Base-by-base conservation (phyloP, 371 early-diverging fungal species). In the Saksenaea vasiformis region DNA sequence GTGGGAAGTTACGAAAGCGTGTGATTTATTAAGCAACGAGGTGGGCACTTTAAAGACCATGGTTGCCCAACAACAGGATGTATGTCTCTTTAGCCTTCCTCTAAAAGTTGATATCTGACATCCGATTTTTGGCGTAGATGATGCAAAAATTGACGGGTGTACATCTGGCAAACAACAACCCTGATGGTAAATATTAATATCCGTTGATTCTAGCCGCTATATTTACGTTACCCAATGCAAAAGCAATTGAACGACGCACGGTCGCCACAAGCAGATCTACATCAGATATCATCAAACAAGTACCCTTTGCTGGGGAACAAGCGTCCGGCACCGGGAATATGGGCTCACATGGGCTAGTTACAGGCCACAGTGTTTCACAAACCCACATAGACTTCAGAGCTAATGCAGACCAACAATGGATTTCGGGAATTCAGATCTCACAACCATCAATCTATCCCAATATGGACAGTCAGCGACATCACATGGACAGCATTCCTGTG, bases 1-100 rank as follows among this genome's bases (percentile, higher is more conserved):
- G 38, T 47, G 57, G 14, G 54, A 43, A 43, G 55, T 64, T 27
- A 37, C 54, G 13, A 54, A 62, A 47, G 70, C 70, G 17, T 70
- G 61, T 36, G 65, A 65, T 38, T 41, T 60, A 10, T 43, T 70
- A 11, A 34, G 60, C 5, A 35, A 61, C 13, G 62, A 70, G 54
- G 59, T 60, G 3, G 5, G 56, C 0, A 37, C 19, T 37, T 19
- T 70, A 36, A 61, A 38, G 19, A 58, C 28, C 34, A 28, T 47
- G 8, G 24, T 66, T 15, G 22, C 59, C 10, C 53, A 56, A 15
- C 70, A 70, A 38, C 70, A 70, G 36, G 56, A 65, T 55, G 70
- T 65, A 59, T 19, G 47, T 4, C 5, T 26, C 27, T 44, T 24
- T 43, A 9, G 43, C 44, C 44, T 5, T 47, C 14, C 8, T 41